Base-by-base conservation (phyloP, 208 protist genomes). In the Crithidia thermophila region DNA sequence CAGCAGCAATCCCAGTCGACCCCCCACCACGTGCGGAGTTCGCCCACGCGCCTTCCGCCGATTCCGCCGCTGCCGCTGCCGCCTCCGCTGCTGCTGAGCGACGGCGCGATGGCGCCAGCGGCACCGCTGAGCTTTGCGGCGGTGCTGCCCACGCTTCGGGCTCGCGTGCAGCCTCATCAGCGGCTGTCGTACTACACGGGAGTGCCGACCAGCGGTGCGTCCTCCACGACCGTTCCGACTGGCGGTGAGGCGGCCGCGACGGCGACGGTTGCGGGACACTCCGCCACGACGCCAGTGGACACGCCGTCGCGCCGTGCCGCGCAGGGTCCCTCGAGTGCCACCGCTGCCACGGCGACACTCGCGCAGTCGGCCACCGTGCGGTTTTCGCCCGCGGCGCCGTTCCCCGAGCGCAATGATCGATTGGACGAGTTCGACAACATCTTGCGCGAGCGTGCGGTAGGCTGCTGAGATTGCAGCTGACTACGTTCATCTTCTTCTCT, bases 401-500 rank as follows among this genome's bases (percentile, higher is more conserved):
- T 62, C 21, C 55, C 51, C 16, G 50, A 76, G 55, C 68, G 63
- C 46, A 74, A 76, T 61, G 49, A 73, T 28, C 72, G 77, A 2
- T 51, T 80, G 11, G 43, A 77, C 25, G 80, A 86, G 51, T n/a
- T 86, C n/a, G 72, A 84, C 39, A 31, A 80, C 4, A 36, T 82
- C 0, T 59, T 86, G 31, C 75, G 71, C 21, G 63, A 79, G 59
- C 67, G 60, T 49, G 51, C 30, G 27, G 61, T 51, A 25, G 23
- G 30, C 34, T 73, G 39, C 27, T 61, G 39, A 40, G 4, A 20
- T 36, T 25, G 40, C 34, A 7, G 1, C 20, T 62, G 6, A 57
- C 16, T 31, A 5, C 1, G 5, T 30, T 51, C 10, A 50, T 49
- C 20, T 50, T 60, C 42, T 0, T 66, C 0, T 18, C 40, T 20